Evolutionary conservation across 148 eudicot species (phyloP), one percentile per base, ranked within the genome.

Genomic region (Polygonum aviculare): DNA sequence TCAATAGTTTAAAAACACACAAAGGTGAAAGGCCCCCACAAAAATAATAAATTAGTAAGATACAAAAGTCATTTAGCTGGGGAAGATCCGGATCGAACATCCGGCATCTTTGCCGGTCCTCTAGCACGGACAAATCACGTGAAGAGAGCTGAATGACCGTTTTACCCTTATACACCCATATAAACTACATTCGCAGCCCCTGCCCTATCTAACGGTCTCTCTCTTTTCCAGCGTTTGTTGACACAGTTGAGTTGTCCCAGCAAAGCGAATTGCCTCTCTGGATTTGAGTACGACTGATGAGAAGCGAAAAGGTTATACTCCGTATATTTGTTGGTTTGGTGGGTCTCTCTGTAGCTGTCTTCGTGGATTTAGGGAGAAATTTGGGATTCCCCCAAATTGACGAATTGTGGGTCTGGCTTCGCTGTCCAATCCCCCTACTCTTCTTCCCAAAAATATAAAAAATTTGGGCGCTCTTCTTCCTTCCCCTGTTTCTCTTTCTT

Each of bases 401-500:
- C 72, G 21, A 16, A 67, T 36, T 67, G 72, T 67, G 72, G 72
- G 72, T 44, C 38, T 54, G 69, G 69, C 63, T 55, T 54, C 31
- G 48, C 21, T 67, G 72, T 67, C 72, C 72, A 67, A 67, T 67
- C 72, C 72, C 72, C 72, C 72, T 4, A 72, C 75, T 72, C 75
- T 72, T 72, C 31, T 26, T 26, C 31, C 52, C 4, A 19, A 22
- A 82, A 85, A 63, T 85, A 82, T 83, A 82, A 82, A 82, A 88
- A 70, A 78, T 78, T 49, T 80, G 88, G 87, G 88, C 77, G 33
- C 44, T 59, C 72, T 55, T 10, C 60, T 73, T 9, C 62, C 48
- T 76, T 9, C 69, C 48, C 77, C 62, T 80, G n/a, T 70, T 48
- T 11, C 44, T 76, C 73, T 54, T 57, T 75, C 81, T 7, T 2